Evolutionary conservation across 2,329 filamentous ascomycete genomes (phyloP).

Genomic region (Penicillium sp.): DNA sequence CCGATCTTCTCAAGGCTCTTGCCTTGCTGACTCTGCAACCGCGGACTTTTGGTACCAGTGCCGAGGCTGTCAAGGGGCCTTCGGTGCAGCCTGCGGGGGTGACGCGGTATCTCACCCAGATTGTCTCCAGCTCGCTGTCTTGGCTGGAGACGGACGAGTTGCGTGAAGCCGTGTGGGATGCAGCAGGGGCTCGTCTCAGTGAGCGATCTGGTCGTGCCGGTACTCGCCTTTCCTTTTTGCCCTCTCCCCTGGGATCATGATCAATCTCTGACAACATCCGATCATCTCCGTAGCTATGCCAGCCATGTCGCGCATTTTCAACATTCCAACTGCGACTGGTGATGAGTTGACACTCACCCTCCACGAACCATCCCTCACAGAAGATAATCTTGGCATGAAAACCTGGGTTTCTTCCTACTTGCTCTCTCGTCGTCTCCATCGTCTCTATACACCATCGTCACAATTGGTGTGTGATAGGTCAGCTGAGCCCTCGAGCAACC

Average conservation of each 20-base stretch:
- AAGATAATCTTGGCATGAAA: conserved; percentile 84
- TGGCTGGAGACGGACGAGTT: conserved; percentile 43
- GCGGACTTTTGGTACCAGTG: conserved; percentile 38
- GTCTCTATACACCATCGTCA: conserved; percentile 34
- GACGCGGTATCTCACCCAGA: conserved; percentile 42
- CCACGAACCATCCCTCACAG: conserved; percentile 79
- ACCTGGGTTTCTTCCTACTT: conserved; percentile 92
- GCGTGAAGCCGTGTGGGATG: conserved; percentile 56
- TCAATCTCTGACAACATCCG: conserved; percentile 10
- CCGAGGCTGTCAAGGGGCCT: conserved; percentile 24
- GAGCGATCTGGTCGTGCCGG: conserved; percentile 76
- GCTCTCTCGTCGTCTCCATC: conserved; percentile 64
- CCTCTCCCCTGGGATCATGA: background rate
- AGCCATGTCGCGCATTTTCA: conserved; percentile 56
- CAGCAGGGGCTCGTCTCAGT: conserved; percentile 71
- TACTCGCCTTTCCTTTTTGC: conserved; percentile 22
- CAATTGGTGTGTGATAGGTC: conserved; percentile 26
- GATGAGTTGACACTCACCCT: conserved; percentile 61
- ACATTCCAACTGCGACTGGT: conserved; percentile 44
- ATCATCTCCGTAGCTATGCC: conserved; percentile 49
- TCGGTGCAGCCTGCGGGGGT: conserved; percentile 37
- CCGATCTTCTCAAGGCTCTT: conserved; percentile 60
- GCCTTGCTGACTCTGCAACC: conserved; percentile 60
- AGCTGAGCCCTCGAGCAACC: conserved; percentile 9
- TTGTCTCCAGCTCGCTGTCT: conserved; percentile 40